phyloP scores from a whole-genome alignment of 306 rosid genomes.

The Lathyrus aphaca region DNA sequence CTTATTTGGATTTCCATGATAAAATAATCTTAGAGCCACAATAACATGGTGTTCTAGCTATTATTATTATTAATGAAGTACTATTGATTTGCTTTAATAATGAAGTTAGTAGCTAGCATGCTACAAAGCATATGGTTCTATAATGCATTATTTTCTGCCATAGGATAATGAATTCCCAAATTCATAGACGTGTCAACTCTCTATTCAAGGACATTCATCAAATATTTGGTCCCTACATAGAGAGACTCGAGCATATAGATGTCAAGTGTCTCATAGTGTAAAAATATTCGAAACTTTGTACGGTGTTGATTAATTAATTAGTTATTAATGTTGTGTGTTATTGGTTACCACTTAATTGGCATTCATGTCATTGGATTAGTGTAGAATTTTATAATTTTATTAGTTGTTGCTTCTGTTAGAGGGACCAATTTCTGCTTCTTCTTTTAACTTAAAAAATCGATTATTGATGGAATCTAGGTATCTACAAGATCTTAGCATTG shows the following conservation, averaged over 20 bases:
- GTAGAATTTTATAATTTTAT: background rate
- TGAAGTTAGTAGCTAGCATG: slow-evolving; percentile 40
- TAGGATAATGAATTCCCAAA: slow-evolving; percentile 45
- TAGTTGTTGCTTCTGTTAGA: slow-evolving; percentile 39
- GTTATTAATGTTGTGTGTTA: background rate
- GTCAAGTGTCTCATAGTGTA: background rate
- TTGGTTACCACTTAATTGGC: slow-evolving; percentile 31
- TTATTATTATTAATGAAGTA: slow-evolving; percentile 31
- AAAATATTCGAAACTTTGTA: slow-evolving; percentile 24
- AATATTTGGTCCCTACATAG: slow-evolving; percentile 47
- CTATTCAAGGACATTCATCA: background rate
- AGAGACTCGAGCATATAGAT: slow-evolving; percentile 29
- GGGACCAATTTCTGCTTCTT: slow-evolving; percentile 41
- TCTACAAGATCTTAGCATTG: too few relatives aligned
- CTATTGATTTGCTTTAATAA: slow-evolving; percentile 34
- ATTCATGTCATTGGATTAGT: slow-evolving; percentile 30
- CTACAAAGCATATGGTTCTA: slow-evolving; percentile 45
- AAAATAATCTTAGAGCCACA: background rate
- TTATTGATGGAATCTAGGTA: slow-evolving; percentile 20
- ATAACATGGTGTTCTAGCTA: background rate
- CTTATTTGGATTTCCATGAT: slow-evolving; percentile 19
- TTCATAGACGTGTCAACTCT: slow-evolving; percentile 40
- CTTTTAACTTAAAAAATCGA: slow-evolving; percentile 22
- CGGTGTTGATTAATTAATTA: background rate
- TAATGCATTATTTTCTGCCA: slow-evolving; percentile 39